Evolutionary conservation across 306 rosid species (phyloP), one percentile per base, ranked within the genome.

Genomic region (Vicia sativa): DNA sequence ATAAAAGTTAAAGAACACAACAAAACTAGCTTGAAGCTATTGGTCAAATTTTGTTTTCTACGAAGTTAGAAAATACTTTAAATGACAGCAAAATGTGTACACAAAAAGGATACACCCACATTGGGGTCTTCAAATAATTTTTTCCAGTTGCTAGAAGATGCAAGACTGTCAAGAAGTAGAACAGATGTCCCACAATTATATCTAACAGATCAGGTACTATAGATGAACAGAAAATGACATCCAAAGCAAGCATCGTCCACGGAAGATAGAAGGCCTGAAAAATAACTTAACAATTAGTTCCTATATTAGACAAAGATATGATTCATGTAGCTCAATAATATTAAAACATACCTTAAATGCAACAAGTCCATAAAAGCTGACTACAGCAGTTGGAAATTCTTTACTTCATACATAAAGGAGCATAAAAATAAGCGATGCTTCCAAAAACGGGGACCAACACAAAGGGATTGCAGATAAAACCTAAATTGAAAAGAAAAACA

Each of bases 71-170:
- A n/a, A n/a, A n/a, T n/a, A n/a, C n/a, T n/a, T n/a, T n/a, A n/a
- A n/a, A n/a, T n/a, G n/a, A n/a, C n/a, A n/a, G n/a, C n/a, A n/a
- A n/a, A n/a, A n/a, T n/a, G n/a, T n/a, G n/a, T n/a, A n/a, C n/a
- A n/a, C n/a, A n/a, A n/a, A n/a, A 84, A 88, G 99, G 99, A 93
- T 93, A 93, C 99, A 90, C 90, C 99, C 96, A 93, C 42, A 65
- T 39, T 39, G 99, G 99, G 79, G 97, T 93, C 84, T 68, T 77
- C 67, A 93, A 62, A 52, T 90, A 76, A 79, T 83, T 83, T 76
- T 73, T 87, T 57, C 99, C 97, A 73, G 92, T 91, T 4, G 99
- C 90, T 64, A 90, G 81, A 15, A 96, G 97, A 82, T 93, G 96
- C 80, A 93, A 76, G 73, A 93, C 96, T 2, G 97, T 93, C 87